A percentile compares a stretch with the other conserved stretches of the same genome.
Evolutionary conservation across 1,284 basidiomycete genomes (phyloP).

Genomic region (Cryptococcus jaspeensis): DNA sequence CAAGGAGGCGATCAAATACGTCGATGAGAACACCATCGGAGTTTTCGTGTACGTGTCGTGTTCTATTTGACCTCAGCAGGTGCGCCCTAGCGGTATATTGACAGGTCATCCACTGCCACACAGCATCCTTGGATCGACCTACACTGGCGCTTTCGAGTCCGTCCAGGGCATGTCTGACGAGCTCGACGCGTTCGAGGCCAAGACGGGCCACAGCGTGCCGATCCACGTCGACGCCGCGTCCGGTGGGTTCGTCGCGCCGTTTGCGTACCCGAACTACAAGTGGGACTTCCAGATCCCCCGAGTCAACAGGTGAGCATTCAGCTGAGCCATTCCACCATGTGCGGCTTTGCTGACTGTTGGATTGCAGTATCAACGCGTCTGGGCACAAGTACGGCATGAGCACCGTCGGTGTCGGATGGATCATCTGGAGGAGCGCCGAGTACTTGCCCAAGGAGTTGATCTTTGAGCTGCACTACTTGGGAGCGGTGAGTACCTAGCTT

Average conservation of each 20-base stretch:
- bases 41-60: slow-evolving; percentile 29
- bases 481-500: slow-evolving; percentile 22
- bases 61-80: neutral
- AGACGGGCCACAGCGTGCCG: slow-evolving; percentile 73
- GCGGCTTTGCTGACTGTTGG: slow-evolving; percentile 8
- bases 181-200: slow-evolving; percentile 80
- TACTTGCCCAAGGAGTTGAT: slow-evolving; percentile 83
- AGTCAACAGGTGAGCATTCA: slow-evolving; percentile 58
- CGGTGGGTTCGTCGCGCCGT: slow-evolving; percentile 72
- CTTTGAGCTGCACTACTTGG: slow-evolving; percentile 82
- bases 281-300: slow-evolving; percentile 89
- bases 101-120: neutral
- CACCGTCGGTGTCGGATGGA: slow-evolving; percentile 83
- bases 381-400: slow-evolving; percentile 84
- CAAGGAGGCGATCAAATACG: slow-evolving; percentile 77
- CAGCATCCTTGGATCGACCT: slow-evolving; percentile 60
- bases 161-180: slow-evolving; percentile 82
- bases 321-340: too few relatives aligned
- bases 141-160: slow-evolving; percentile 90
- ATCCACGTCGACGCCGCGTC: slow-evolving; percentile 68
- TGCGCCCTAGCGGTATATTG: neutral
- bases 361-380: slow-evolving; percentile 57
- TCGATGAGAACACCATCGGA: slow-evolving; percentile 77
- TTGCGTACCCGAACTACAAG: slow-evolving; percentile 62
- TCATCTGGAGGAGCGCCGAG: slow-evolving; percentile 74